Evolutionary conservation across 768 basidiomycete genomes (phyloP), one percentile per base, ranked within the genome.

Genomic region (Lentinus brumalis): DNA sequence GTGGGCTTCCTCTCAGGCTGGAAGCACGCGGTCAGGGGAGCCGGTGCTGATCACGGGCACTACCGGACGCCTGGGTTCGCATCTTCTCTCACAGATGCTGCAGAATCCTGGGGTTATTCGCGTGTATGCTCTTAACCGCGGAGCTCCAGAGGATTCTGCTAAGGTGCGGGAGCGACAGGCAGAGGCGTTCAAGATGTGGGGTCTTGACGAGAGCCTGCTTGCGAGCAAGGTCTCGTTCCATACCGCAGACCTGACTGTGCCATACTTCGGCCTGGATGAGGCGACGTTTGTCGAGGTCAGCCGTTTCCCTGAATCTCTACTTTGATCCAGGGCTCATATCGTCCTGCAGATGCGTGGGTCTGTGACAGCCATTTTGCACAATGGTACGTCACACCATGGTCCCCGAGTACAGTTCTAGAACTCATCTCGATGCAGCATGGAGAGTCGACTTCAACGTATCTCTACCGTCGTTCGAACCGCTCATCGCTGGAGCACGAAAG

Each of bases 391-490:
- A 1, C 2, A 7, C 5, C 32, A 10, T 35, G 5, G 5, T 35
- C 10, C 32, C n/a, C n/a, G n/a, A n/a, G n/a, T n/a, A n/a, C 10
- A 35, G 10, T 35, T 5, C 10, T 10, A 35, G 5, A 35, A 35
- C 32, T 35, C 32, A 5, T 10, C 10, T 35, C 32, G 10, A 35
- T 35, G 32, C 40, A 66, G 79, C 76, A 1, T 80, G 77, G 79
- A 61, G 70, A 9, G 66, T 81, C 5, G 73, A 81, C 50, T 80
- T 81, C 63, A 79, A 80, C 39, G 60, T 76, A 5, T 68, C 75
- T 0, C 64, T 80, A 2, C 38, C 60, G 0, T 78, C 78, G 1
- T 79, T 74, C 57, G 76, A 80, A 53, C 63, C 74, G 0, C 71
- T 75, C 40, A 58, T 81, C 40, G 70, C 68, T 0, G 75, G 63